Base-by-base conservation (phyloP, 2,329 filamentous ascomycete genomes). In the Tolypocladium nubicola region DNA sequence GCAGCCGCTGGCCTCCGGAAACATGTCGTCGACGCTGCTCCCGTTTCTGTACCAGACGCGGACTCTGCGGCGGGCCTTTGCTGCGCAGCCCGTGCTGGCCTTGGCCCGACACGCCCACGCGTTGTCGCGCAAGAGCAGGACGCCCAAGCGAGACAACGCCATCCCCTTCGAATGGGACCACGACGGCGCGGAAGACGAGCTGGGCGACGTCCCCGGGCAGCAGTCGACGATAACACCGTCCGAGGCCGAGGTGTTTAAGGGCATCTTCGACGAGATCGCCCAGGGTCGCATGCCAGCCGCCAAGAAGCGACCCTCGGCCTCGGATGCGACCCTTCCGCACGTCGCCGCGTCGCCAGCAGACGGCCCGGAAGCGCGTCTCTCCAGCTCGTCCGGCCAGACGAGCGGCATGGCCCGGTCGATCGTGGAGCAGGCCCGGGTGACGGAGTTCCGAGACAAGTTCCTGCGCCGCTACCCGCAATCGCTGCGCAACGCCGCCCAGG, bases 31-130 rank as follows among this genome's bases (percentile, higher is more conserved):
- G 2, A 79, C 81, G 8, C 70, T 84, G 16, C 71, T 85, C 5
- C 84, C 86, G 0, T 90, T 90, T 58, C 76, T 91, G 8, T 90
- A 90, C 66, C 85, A 88, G 62, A 90, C 88, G 6, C 75, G 79
- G 59, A 89, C 87, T 0, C 78, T 74, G 14, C 66, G 69, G 26
- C 66, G 66, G 4, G 64, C 64, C 39, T 61, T 68, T 13, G 67
- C 66, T 43, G 58, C 56, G 55, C 67, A 62, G 53, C 62, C 59
- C 19, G 65, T 58, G 59, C 64, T 65, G 56, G 52, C 59, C 26
- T 55, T 61, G 53, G 45, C 64, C 57, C 60, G 63, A 58, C 56
- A 61, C 50, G 65, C 64, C 11, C 58, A 65, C 53, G 55, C 60
- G 35, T 33, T 26, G 23, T 26, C 57, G 43, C 58, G 54, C n/a